Evolutionary conservation across 192 early-diverging fungal species (phyloP).

Genomic region (Coemansia sp.): DNA sequence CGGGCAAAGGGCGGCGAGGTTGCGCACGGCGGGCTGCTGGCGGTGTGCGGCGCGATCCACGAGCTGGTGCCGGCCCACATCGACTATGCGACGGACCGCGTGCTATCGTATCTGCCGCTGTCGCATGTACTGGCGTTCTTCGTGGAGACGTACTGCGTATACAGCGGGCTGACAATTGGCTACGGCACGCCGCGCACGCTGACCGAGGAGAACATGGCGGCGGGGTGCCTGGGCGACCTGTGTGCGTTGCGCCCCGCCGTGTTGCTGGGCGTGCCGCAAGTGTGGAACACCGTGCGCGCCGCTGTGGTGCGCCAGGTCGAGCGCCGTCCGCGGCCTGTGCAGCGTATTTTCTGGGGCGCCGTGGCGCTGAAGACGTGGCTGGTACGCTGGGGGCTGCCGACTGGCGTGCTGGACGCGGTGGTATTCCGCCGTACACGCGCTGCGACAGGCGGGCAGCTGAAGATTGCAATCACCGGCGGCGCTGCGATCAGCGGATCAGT

Average conservation of each 20-base stretch:
- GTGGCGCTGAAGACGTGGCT: conserved; percentile 65
- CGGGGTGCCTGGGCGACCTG: conserved; percentile 73
- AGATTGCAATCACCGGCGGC: conserved; percentile 81
- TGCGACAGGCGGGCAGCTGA: conserved; percentile 82
- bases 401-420: conserved; percentile 66
- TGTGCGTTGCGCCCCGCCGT: conserved; percentile 70
- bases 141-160: conserved; percentile 71
- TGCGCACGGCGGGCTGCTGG: conserved; percentile 78
- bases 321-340: conserved; percentile 52
- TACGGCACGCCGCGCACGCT: conserved; percentile 71
- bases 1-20: conserved; percentile 91
- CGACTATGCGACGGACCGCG: conserved; percentile 55
- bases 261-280: conserved; percentile 82
- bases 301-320: conserved; percentile 69
- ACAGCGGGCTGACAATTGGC: conserved; percentile 66
- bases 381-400: conserved; percentile 64
- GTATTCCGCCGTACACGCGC: conserved; percentile 83
- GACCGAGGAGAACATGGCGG: conserved; percentile 66
- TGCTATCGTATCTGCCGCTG: conserved; percentile 82
- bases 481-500: conserved; percentile 85
- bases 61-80: conserved; percentile 44
- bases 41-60: conserved; percentile 59
- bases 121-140: conserved; percentile 89
- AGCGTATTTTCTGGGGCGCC: conserved; percentile 73
- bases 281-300: conserved; percentile 88